These are phyloP conservation scores for Colletotrichum viniferum DNA, from an alignment of 2,329 filamentous ascomycete species.

Conservation along the genomic window DNA sequence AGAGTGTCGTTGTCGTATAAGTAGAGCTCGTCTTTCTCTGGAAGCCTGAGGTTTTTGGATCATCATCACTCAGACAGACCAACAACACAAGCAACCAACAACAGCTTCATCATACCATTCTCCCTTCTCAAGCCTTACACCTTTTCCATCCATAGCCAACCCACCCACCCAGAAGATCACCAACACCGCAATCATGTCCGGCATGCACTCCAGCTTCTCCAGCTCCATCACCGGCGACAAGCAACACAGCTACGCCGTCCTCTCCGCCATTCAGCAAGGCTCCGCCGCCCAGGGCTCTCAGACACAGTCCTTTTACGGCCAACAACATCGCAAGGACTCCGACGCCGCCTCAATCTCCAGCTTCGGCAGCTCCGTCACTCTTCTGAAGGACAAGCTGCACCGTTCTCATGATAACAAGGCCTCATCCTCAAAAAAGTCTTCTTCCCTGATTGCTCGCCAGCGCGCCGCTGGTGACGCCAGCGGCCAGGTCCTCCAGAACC, in stretches of 20 bases:
- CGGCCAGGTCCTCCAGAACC: neutral
- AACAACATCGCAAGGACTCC: neutral
- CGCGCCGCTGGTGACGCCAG: slow-evolving; percentile 4
- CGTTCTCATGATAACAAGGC: neutral
- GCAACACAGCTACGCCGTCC: slow-evolving; percentile 6
- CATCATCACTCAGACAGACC: neutral
- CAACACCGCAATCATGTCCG: slow-evolving; percentile 5
- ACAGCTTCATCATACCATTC: neutral
- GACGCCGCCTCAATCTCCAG: slow-evolving; percentile 18
- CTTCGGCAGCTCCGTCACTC: slow-evolving; percentile 20
- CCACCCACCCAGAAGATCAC: neutral
- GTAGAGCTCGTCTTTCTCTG: neutral
- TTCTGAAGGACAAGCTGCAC: neutral
- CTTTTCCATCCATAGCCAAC: neutral
- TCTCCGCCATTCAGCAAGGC: slow-evolving; percentile 7
- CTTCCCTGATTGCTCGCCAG: slow-evolving; percentile 10
- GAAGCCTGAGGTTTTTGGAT: neutral
- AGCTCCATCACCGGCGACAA: slow-evolving; percentile 16
- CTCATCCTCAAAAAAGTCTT: neutral
- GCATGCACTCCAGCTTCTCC: slow-evolving; percentile 15
- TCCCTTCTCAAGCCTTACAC: neutral
- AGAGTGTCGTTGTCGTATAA: neutral
- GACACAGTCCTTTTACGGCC: neutral
- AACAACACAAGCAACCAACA: neutral
- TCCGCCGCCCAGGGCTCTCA: neutral